These are phyloP conservation scores for Guillardia theta DNA, from an alignment of 78 protist genomes.

Conservation along the genomic window DNA sequence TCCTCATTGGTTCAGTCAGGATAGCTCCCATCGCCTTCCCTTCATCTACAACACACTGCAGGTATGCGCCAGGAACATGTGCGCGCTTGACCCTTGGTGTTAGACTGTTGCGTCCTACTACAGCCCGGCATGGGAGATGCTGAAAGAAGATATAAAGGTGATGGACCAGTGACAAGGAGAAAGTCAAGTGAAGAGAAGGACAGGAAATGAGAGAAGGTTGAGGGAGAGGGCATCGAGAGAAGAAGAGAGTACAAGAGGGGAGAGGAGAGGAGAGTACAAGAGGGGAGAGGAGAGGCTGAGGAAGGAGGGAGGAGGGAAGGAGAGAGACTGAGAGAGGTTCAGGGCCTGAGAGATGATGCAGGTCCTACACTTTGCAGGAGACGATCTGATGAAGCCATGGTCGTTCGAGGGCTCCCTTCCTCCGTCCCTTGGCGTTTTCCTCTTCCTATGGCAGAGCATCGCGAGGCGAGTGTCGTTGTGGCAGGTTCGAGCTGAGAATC, in stretches of 20 bases:
- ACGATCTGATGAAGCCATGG: background rate
- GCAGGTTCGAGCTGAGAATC: no score
- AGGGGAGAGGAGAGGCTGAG: no score
- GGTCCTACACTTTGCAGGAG: background rate
- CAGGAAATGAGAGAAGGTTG: no score
- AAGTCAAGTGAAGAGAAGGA: no score
- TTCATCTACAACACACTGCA: background rate
- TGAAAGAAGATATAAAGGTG: background rate
- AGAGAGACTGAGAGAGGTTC: no score
- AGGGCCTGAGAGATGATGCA: no score
- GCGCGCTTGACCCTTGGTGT: background rate
- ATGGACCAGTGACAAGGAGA: no score
- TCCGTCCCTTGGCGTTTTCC: background rate
- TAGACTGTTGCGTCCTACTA: constrained; percentile 25
- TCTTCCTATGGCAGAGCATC: constrained; percentile 42
- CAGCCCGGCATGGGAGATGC: background rate
- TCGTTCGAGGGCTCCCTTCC: background rate
- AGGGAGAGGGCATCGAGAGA: no score
- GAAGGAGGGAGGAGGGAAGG: no score
- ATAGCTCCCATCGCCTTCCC: background rate
- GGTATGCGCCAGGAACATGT: background rate
- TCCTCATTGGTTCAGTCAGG: background rate
- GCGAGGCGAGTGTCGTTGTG: no score
- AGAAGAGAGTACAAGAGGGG: no score
- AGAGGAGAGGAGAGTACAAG: no score